Evolutionary conservation across 2,329 filamentous ascomycete genomes (phyloP), one percentile per base, ranked within the genome.

Genomic region (Colletotrichum lentis): DNA sequence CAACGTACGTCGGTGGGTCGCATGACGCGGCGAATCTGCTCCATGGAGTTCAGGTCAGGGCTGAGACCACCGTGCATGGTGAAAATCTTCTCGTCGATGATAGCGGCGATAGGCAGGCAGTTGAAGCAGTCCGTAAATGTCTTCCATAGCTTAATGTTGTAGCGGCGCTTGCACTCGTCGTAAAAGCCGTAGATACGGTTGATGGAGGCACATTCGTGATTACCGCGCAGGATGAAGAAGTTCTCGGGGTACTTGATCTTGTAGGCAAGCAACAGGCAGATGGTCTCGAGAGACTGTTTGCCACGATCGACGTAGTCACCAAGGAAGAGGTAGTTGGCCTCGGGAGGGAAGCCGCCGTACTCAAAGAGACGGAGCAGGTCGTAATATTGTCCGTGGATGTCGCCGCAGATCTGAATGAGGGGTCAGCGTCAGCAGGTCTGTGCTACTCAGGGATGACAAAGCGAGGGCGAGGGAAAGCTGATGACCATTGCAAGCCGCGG

Each of bases 241-340:
- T 99, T 99, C 84, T 99, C 96, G 56, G 96, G 96, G 80, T 97
- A 98, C 85, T 98, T 98, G 88, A 99, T 97, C 89, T 99, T 99
- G 89, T 98, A 99, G 71, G 94, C 94, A 59, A 99, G 88, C 65
- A 99, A 87, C 72, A 99, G 86, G 84, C 94, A 97, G 82, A 99
- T 98, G 73, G 96, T 98, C 86, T 99, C 96, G 62, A 99, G 90
- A 44, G 95, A 97, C 83, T 99, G 96, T 87, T 99, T 98, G 84
- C 96, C 96, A 84, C 96, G 91, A 81, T 99, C 96, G 76, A 99
- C 96, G 77, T 99, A 99, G 80, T 99, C 96, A 74, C 96, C 96
- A 58, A 99, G 91, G 87, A 99, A 99, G 75, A 99, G 93, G 83
- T 98, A 99, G 86, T 99, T 99, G 77, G 96, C 94, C 83, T 98